A percentile compares a stretch with the other conserved stretches of the same genome.
These are phyloP conservation scores for Neofusicoccum cordaticola DNA, from an alignment of 2,329 filamentous ascomycete species.

Conservation along the genomic window DNA sequence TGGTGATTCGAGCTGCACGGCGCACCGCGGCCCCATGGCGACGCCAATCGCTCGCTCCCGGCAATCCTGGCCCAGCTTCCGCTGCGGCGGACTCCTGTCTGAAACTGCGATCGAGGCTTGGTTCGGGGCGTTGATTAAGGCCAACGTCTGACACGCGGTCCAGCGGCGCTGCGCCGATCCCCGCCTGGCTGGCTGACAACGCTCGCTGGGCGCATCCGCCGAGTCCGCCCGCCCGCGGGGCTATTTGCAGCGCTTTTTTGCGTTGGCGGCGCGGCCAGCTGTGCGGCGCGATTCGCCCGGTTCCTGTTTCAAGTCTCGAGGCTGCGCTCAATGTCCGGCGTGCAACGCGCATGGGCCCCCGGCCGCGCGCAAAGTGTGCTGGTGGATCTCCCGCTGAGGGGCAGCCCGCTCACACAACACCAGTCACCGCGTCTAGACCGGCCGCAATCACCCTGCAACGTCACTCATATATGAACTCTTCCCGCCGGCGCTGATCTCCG, in stretches of 20 bases:
- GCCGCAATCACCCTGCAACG: slow-evolving; percentile 8
- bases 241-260: neutral
- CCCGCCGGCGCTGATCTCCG: slow-evolving; percentile 8
- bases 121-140: neutral
- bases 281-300: neutral
- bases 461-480: slow-evolving; percentile 9
- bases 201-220: neutral
- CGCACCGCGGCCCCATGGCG: neutral
- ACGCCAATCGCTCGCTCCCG: slow-evolving; percentile 7
- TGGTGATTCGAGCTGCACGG: neutral
- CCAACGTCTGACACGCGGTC: neutral
- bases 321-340: slow-evolving; percentile 4
- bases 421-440: slow-evolving; percentile 2
- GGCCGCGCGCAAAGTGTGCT: neutral
- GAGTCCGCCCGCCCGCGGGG: neutral
- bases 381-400: slow-evolving; percentile 12
- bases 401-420: slow-evolving; percentile 6
- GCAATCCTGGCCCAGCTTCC: slow-evolving; percentile 12
- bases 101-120: slow-evolving; percentile 12
- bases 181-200: neutral
- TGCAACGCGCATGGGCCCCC: neutral
- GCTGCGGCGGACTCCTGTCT: slow-evolving; percentile 14
- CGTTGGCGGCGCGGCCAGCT: neutral
- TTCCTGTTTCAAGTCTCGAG: slow-evolving; percentile 10
- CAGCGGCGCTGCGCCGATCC: neutral